These are phyloP conservation scores for Tremella fuciformis DNA, from an alignment of 768 basidiomycete species.

Conservation along the genomic window DNA sequence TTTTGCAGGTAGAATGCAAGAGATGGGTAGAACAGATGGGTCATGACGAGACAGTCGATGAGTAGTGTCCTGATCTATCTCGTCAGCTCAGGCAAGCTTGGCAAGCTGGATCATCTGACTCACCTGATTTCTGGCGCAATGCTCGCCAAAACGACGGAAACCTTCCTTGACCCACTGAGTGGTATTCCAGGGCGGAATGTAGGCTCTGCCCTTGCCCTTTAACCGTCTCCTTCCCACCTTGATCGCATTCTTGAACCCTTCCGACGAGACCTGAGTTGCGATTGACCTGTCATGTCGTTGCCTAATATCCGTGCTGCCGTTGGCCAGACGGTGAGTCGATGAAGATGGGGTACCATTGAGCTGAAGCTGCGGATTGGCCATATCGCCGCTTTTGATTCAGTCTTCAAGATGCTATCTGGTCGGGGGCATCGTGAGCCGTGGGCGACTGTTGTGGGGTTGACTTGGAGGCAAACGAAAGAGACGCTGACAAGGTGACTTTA, in stretches of 20 bases:
- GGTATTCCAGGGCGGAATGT: not conserved
- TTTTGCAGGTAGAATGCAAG: conserved; percentile 45
- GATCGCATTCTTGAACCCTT: conserved; percentile 2
- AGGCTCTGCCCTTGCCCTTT: conserved; percentile 16
- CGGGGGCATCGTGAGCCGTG: no score
- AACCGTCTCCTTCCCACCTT: not conserved
- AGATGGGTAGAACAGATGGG: conserved; percentile 51
- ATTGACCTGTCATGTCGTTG: conserved; percentile 2
- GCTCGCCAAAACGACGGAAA: conserved; percentile 47
- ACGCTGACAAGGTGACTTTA: no score
- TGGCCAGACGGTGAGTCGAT: not conserved
- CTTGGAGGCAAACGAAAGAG: no score
- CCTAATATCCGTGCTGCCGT: conserved; percentile 5
- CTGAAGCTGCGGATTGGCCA: conserved; percentile 2
- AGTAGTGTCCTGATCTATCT: conserved; percentile 48
- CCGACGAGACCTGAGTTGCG: not conserved
- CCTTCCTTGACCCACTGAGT: conserved; percentile 34
- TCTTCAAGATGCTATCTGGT: no score
- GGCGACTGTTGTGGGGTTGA: no score
- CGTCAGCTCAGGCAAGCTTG: conserved; percentile 8
- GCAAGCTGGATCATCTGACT: conserved; percentile 4
- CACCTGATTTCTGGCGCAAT: conserved; percentile 52
- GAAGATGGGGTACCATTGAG: not conserved
- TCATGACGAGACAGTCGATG: conserved; percentile 52
- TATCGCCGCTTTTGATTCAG: no score